Evolutionary conservation across 345 rosid genomes (phyloP).

Genomic region (Noccaea bulbosa): DNA sequence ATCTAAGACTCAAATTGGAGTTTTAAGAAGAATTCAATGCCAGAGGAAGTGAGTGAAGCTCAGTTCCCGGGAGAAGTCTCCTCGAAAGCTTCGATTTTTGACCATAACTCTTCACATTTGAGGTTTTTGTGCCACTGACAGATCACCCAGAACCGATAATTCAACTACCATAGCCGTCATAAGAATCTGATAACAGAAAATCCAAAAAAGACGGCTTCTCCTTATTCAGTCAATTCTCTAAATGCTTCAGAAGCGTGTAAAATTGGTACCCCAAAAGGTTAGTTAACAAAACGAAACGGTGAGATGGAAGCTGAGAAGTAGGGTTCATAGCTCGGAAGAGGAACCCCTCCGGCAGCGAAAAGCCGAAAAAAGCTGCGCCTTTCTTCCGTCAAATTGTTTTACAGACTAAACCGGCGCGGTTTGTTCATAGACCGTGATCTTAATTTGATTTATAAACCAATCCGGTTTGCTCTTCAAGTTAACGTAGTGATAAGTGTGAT

Average conservation of each 20-base stretch:
- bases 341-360: conserved; percentile 40
- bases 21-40: conserved; percentile 32
- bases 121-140: conserved; percentile 39
- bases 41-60: conserved; percentile 37
- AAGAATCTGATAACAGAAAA: conserved; percentile 18
- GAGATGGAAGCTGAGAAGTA: conserved; percentile 12
- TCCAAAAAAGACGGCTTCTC: conserved; percentile 30
- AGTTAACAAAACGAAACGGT: conserved; percentile 16
- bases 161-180: conserved; percentile 55
- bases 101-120: conserved; percentile 40
- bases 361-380: conserved; percentile 43
- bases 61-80: conserved; percentile 34
- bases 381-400: conserved; percentile 31
- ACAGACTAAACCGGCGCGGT: conserved; percentile 37
- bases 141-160: conserved; percentile 53
- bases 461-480: too few species aligned
- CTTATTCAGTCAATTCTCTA: conserved; percentile 29
- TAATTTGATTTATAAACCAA: too few species aligned
- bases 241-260: conserved; percentile 27
- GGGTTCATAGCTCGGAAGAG: conserved; percentile 36
- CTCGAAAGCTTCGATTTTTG: conserved; percentile 45
- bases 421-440: background rate
- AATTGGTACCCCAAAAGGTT: conserved; percentile 34
- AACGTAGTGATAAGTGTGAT: too few species aligned
- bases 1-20: conserved; percentile 38